phyloP scores from a whole-genome alignment of 1,139 yeast species.

The Wickerhamomyces sp. region DNA sequence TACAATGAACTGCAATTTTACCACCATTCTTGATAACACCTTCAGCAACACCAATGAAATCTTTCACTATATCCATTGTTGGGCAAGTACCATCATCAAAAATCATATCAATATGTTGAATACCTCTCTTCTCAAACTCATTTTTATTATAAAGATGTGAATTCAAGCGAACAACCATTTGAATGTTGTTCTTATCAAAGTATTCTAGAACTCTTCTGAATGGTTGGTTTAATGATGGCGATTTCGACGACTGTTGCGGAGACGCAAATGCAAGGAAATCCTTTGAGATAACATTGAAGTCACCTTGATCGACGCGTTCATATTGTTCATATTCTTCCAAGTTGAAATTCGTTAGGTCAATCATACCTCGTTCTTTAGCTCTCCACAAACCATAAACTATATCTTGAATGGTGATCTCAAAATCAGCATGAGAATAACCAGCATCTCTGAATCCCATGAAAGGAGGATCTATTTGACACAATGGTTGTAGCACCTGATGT shows the following conservation, averaged over 20 bases:
- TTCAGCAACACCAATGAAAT: slow-evolving; percentile 92
- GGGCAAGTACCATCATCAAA: slow-evolving; percentile 99
- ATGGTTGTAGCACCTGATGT: slow-evolving; percentile 92
- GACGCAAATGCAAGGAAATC: slow-evolving; percentile 97
- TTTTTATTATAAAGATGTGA: slow-evolving; percentile 82
- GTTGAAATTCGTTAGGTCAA: slow-evolving; percentile 84
- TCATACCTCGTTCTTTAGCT: slow-evolving; percentile 89
- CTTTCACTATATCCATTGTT: slow-evolving; percentile 84
- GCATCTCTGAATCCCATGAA: slow-evolving; percentile 95
- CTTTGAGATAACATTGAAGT: slow-evolving; percentile 84
- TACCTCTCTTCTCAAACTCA: slow-evolving; percentile 78
- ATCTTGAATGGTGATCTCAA: slow-evolving; percentile 89
- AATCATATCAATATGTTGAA: slow-evolving; percentile 89
- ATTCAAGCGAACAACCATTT: slow-evolving; percentile 85
- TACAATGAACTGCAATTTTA: slow-evolving; percentile 95
- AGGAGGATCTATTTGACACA: slow-evolving; percentile 90
- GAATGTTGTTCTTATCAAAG: slow-evolving; percentile 69
- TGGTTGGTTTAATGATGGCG: slow-evolving; percentile 51
- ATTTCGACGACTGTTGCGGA: slow-evolving; percentile 65
- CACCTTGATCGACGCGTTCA: slow-evolving; percentile 96
- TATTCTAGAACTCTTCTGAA: slow-evolving; percentile 76
- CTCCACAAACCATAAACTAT: slow-evolving; percentile 96
- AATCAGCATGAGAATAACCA: slow-evolving; percentile 93
- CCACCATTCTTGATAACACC: slow-evolving; percentile 80
- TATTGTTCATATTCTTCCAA: slow-evolving; percentile 91